Evolutionary conservation across 176 grass and related monocot genomes (phyloP).

Genomic region (Aegilops speltoides): DNA sequence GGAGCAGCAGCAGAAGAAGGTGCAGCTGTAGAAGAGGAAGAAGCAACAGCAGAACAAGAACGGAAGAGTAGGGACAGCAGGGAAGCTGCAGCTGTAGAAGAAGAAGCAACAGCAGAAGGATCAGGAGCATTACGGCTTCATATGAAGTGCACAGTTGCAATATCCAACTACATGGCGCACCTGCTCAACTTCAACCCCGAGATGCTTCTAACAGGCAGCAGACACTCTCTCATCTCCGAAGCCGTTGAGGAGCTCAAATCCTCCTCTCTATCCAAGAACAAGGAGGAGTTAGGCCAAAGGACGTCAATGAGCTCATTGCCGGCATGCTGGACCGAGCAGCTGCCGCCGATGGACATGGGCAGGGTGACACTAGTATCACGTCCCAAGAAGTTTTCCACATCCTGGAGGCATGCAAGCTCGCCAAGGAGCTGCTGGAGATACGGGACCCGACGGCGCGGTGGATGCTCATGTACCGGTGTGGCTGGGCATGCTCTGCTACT

Average conservation of each 20-base stretch:
- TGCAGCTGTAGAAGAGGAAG: too few relatives aligned
- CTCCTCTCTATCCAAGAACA: too few relatives aligned
- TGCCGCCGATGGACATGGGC: too few relatives aligned
- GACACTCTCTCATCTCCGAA: background rate
- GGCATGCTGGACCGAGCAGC: too few relatives aligned
- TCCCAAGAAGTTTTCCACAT: background rate
- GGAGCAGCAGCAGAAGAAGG: too few relatives aligned
- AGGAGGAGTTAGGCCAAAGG: background rate
- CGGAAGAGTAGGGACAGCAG: too few relatives aligned
- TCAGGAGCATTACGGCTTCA: background rate
- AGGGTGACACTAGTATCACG: too few relatives aligned
- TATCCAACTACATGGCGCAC: background rate
- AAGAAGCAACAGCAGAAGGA: too few relatives aligned
- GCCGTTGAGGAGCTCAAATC: background rate
- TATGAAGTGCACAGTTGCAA: background rate
- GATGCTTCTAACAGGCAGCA: background rate
- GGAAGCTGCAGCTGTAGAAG: too few relatives aligned
- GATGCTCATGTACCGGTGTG: background rate
- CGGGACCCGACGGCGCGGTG: background rate
- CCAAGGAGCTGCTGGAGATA: background rate
- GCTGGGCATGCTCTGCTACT: slow-evolving; percentile 17
- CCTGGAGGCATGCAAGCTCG: background rate
- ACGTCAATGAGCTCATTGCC: background rate
- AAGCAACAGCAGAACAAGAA: too few relatives aligned
- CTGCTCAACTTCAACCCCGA: background rate